phyloP scores from a whole-genome alignment of 768 basidiomycete genomes.

The Sporobolomyces phaffii region DNA sequence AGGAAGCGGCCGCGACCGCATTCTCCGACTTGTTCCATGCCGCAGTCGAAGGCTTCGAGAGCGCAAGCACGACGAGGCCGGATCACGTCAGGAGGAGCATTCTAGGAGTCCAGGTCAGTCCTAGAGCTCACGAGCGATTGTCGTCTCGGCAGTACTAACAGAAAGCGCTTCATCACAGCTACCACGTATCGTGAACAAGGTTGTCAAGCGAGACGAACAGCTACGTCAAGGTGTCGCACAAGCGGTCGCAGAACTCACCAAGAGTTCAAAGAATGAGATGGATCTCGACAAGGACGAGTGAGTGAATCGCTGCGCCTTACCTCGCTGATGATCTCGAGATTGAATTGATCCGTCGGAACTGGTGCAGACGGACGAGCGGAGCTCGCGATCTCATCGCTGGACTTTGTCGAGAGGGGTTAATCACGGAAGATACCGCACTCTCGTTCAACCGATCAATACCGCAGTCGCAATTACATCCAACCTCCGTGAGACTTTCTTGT shows the following conservation, averaged over 20 bases:
- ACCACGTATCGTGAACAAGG: neutral
- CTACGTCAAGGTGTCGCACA: neutral
- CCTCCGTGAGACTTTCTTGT: neutral
- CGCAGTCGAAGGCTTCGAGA: neutral
- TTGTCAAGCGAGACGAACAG: neutral
- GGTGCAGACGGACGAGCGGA: neutral
- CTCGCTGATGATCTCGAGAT: neutral
- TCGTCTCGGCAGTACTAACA: too few species aligned
- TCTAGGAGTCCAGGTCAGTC: constrained; percentile 5
- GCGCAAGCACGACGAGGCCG: neutral
- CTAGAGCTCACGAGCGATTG: too few species aligned
- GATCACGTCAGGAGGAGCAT: neutral
- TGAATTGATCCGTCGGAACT: neutral
- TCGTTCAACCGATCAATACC: neutral
- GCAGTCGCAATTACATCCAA: neutral
- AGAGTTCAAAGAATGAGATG: neutral
- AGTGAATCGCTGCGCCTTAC: neutral
- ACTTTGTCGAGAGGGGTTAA: neutral
- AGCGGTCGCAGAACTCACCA: neutral
- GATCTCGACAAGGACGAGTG: neutral
- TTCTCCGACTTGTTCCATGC: constrained; percentile 9
- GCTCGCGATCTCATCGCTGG: neutral
- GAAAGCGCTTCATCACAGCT: too few species aligned
- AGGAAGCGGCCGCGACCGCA: neutral
- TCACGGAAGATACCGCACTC: neutral